Conservation (phyloP, 495 filamentous ascomycete genomes). For the Penicillium turbatum region DNA sequence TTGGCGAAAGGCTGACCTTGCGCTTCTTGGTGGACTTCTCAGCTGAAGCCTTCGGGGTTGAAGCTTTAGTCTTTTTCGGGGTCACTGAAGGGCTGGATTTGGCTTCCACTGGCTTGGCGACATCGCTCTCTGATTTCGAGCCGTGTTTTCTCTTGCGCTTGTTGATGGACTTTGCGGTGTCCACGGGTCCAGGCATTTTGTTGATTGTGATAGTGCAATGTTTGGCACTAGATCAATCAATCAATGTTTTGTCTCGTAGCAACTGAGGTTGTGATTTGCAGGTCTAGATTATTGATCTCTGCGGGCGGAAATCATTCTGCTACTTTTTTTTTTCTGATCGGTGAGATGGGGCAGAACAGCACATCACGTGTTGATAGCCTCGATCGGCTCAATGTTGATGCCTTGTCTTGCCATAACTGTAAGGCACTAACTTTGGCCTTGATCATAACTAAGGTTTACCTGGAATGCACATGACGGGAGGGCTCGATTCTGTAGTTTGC, state of each 20-base stretch:
- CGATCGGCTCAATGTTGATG: background rate
- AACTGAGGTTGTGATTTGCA: conserved; percentile 20
- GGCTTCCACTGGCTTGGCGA: conserved; percentile 26
- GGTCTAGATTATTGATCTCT: conserved; percentile 19
- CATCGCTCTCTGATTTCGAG: conserved; percentile 25
- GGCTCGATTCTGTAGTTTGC: too few species aligned
- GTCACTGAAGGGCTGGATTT: conserved; percentile 20
- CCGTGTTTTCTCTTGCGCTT: conserved; percentile 64
- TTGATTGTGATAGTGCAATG: conserved; percentile 4
- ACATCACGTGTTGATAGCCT: conserved; percentile 30
- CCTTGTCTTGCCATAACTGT: background rate
- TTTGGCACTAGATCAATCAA: conserved; percentile 1
- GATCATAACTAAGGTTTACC: background rate
- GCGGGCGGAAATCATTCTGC: conserved; percentile 22
- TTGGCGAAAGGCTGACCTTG: conserved; percentile 31
- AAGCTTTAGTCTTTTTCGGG: conserved; percentile 20
- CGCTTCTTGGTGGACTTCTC: conserved; percentile 35
- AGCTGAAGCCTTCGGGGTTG: conserved; percentile 17
- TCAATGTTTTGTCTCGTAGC: conserved; percentile 1
- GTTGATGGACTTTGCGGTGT: conserved; percentile 56
- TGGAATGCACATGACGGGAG: too few species aligned
- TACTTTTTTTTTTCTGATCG: conserved; percentile 31
- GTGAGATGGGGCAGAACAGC: conserved; percentile 28
- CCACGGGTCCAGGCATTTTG: conserved; percentile 39
- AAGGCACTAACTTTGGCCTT: background rate